Percentiles rank a stretch among this genome's conserved stretches.
These are phyloP conservation scores for Alloascoidea hylecoeti DNA, from an alignment of 805 yeast genomes.

Conservation along the genomic window DNA sequence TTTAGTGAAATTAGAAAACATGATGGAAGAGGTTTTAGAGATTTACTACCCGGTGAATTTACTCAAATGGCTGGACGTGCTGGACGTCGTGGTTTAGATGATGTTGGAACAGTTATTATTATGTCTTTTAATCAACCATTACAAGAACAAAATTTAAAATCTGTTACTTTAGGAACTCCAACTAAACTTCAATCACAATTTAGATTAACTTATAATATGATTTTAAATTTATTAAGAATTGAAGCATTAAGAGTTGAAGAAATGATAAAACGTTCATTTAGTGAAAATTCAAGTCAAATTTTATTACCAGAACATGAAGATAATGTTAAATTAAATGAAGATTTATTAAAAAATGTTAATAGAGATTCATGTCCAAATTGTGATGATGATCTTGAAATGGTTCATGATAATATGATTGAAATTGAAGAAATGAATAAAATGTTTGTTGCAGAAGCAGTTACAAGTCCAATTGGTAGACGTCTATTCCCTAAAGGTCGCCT, in stretches of 20 bases:
- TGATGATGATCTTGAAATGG: conserved; percentile 27
- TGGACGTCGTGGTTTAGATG: conserved; percentile 92
- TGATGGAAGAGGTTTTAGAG: conserved; percentile 76
- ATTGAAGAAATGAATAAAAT: conserved; percentile 29
- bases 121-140: conserved; percentile 53
- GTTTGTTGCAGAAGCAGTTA: conserved; percentile 32
- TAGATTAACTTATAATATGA: conserved; percentile 92
- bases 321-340: conserved; percentile 38
- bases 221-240: conserved; percentile 75
- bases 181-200: conserved; percentile 87
- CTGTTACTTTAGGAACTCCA: conserved; percentile 77
- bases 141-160: conserved; percentile 41
- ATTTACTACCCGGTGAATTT: conserved; percentile 87
- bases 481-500: conserved; percentile 40
- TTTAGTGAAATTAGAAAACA: conserved; percentile 79
- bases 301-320: conserved; percentile 76
- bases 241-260: conserved; percentile 96
- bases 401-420: conserved; percentile 28
- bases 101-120: conserved; percentile 86
- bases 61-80: conserved; percentile 99
- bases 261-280: conserved; percentile 91
- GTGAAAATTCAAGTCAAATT: conserved; percentile 81
- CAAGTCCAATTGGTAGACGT: conserved; percentile 31
- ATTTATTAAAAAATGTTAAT: conserved; percentile 24
- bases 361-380: conserved; percentile 19